Evolutionary conservation across 768 basidiomycete genomes (phyloP), one percentile per base, ranked within the genome.

Genomic region (Leccinum imitatum): DNA sequence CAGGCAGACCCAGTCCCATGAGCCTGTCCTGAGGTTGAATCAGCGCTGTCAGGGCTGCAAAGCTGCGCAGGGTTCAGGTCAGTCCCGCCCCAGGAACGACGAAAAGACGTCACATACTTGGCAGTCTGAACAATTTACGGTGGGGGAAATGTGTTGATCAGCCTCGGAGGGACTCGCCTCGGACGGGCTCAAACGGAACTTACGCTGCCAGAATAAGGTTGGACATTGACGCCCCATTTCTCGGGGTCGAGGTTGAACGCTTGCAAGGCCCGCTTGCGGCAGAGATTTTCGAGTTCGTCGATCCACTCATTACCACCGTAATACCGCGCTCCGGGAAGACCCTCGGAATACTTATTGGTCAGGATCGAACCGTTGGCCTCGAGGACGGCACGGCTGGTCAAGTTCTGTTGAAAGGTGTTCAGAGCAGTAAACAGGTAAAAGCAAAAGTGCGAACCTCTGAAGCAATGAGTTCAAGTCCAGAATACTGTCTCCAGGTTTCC

Each of bases 341-440:
- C 97, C 78, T 98, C 97, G 21, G 97, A 98, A 82, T 97, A 97
- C 79, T 98, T 98, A 87, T 97, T 97, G 73, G 96, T 98, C 73
- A 98, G 76, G 74, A 99, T 95, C 57, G 96, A 98, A 53, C 97
- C 97, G 77, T 98, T 98, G 64, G 95, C 96, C 78, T 98, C 92
- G 90, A 98, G 95, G 55, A 92, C 88, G 25, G 96, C 94, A 69
- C 86, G 83, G 68, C 93, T 94, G 60, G 97, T 98, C 83, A 99
- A 79, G 81, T 98, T 98, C 96, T 96, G 47, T 44, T 23, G 6
- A 1, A 19, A 4, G 31, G 8, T 19, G 51, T 30, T 63, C 3
- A 53, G 30, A 44, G 3, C 10, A 10, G 15, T 19, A 56, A 57
- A 27, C 3, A 0, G 27, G 39, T 25, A 44, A 41, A 53, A n/a